A percentile compares a stretch with the other conserved stretches of the same genome.
phyloP scores from a whole-genome alignment of 2,329 filamentous ascomycete genomes.

The Cladosporium sp. region DNA sequence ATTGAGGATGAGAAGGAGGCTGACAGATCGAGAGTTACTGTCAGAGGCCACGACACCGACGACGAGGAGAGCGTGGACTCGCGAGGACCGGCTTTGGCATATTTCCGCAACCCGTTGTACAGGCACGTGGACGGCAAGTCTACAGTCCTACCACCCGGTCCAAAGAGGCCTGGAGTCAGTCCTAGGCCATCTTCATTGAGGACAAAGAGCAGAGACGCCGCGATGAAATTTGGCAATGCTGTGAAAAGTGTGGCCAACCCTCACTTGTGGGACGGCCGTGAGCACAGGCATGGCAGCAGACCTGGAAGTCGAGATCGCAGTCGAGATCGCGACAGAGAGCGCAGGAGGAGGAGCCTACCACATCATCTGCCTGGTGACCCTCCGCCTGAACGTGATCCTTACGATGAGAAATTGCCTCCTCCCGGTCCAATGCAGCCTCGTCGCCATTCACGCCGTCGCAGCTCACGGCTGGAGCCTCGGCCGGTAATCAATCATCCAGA shows the following conservation, averaged over 20 bases:
- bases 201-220: conserved; percentile 30
- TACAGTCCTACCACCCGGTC: conserved; percentile 38
- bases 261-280: conserved; percentile 32
- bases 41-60: conserved; percentile 21
- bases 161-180: conserved; percentile 31
- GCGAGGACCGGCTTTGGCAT: conserved; percentile 41
- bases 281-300: conserved; percentile 17
- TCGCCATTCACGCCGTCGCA: conserved; percentile 7
- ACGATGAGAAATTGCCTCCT: conserved; percentile 6
- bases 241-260: conserved; percentile 33
- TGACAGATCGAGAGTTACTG: conserved; percentile 1
- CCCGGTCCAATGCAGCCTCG: conserved; percentile 3
- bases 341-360: conserved; percentile 19
- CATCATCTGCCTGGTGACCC: conserved; percentile 13
- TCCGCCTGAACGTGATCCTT: conserved; percentile 6
- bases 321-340: conserved; percentile 18
- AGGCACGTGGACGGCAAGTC: conserved; percentile 42
- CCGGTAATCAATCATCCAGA: conserved; percentile 1
- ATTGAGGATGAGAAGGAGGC: conserved; percentile 8
- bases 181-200: conserved; percentile 31
- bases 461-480: conserved; percentile 6
- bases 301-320: conserved; percentile 21
- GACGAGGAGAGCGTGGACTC: conserved; percentile 41
- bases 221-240: conserved; percentile 32
- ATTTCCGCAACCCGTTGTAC: conserved; percentile 49